These are phyloP conservation scores for Creolimax fragrantissima DNA, from an alignment of 78 protist species.

Conservation along the genomic window DNA sequence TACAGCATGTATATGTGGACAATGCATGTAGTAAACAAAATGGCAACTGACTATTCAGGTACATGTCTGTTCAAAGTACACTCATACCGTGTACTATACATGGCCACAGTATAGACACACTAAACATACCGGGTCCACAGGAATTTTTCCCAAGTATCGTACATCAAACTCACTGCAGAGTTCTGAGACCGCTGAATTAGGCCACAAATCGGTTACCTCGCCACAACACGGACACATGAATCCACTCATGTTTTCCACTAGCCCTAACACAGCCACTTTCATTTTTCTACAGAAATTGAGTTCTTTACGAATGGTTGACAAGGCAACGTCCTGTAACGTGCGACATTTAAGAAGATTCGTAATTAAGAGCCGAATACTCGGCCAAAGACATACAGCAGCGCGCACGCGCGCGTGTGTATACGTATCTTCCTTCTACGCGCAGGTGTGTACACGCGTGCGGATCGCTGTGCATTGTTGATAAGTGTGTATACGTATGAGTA, in stretches of 20 bases:
- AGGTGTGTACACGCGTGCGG: neutral
- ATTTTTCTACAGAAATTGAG: conserved; percentile 83
- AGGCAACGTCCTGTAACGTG: conserved; percentile 82
- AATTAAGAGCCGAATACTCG: too few relatives aligned
- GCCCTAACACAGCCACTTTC: conserved; percentile 80
- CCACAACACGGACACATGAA: conserved; percentile 90
- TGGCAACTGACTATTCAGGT: too few relatives aligned
- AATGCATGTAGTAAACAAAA: too few relatives aligned
- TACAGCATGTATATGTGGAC: too few relatives aligned
- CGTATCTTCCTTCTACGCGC: neutral
- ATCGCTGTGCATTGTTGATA: neutral
- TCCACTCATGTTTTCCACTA: conserved; percentile 98
- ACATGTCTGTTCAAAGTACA: too few relatives aligned
- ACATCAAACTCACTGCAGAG: neutral
- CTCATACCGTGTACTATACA: too few relatives aligned
- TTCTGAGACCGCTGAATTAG: neutral
- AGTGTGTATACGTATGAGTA: neutral
- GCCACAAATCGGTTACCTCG: neutral
- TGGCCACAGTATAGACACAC: too few relatives aligned
- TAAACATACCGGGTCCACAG: neutral
- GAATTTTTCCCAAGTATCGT: neutral
- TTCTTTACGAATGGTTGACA: conserved; percentile 87
- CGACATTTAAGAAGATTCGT: neutral
- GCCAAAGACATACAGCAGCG: too few relatives aligned
- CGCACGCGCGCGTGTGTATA: neutral